Conservation (phyloP, 2,329 filamentous ascomycete genomes). For the Ophiostoma sp. region DNA sequence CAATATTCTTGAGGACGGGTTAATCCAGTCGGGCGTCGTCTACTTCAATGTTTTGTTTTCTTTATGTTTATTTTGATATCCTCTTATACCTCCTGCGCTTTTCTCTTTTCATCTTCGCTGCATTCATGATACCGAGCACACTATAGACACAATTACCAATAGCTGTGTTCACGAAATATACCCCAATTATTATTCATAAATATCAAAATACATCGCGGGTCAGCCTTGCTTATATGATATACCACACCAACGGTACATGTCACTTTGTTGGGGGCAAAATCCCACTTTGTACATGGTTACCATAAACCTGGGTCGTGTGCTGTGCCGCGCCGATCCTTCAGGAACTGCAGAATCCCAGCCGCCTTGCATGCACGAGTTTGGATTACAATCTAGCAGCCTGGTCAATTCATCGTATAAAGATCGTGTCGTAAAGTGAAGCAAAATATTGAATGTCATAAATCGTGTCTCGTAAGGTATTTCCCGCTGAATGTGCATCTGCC, state of each 20-base stretch:
- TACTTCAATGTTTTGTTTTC: neutral
- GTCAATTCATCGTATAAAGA: neutral
- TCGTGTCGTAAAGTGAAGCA: neutral
- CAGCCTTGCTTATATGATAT: neutral
- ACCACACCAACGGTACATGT: neutral
- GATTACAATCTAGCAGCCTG: too few relatives aligned
- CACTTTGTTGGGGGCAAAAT: neutral
- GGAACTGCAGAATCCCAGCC: neutral
- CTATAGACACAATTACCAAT: neutral
- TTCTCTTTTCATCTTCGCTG: neutral
- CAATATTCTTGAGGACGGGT: slow-evolving; percentile 17
- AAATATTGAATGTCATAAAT: neutral
- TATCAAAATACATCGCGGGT: neutral
- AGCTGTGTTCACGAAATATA: neutral
- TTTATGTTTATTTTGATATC: neutral
- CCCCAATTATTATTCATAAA: neutral
- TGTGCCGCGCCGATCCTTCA: neutral
- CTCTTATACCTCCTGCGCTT: neutral
- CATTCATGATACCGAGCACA: neutral
- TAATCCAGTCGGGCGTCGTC: neutral
- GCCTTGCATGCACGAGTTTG: neutral
- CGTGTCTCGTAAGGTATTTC: neutral
- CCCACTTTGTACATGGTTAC: neutral
- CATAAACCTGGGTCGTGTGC: neutral
- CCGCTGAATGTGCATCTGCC: too few relatives aligned